Evolutionary conservation across 345 rosid species (phyloP).

Genomic region (Aurinia saxatilis): DNA sequence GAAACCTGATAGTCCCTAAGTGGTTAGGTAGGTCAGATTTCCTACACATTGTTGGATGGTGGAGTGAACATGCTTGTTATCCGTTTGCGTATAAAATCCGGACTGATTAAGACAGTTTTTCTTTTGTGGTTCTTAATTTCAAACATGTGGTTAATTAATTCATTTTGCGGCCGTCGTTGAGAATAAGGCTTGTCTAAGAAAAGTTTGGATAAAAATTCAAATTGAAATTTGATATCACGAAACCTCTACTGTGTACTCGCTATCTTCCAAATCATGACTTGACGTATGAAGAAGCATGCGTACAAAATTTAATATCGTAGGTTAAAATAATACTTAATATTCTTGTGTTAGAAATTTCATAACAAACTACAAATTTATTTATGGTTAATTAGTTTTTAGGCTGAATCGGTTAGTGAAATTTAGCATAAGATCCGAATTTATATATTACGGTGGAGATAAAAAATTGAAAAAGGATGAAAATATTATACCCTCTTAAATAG

Average conservation of each 20-base stretch:
- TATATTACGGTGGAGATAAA: too few relatives aligned
- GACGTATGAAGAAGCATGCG: not conserved
- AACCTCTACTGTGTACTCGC: not conserved
- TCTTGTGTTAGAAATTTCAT: not conserved
- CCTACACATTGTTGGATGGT: not conserved
- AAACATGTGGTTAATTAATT: slow-evolving; percentile 13
- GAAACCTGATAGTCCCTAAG: too few relatives aligned
- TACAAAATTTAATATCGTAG: not conserved
- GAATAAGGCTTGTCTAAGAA: not conserved
- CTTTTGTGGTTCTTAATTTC: not conserved
- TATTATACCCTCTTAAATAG: too few relatives aligned
- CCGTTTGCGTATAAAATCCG: not conserved
- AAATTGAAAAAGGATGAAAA: too few relatives aligned
- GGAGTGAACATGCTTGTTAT: slow-evolving; percentile 4
- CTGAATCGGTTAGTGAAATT: too few relatives aligned
- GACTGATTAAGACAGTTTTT: not conserved
- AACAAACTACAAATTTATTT: too few relatives aligned
- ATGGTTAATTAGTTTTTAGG: too few relatives aligned
- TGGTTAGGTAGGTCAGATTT: too few relatives aligned
- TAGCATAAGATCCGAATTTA: too few relatives aligned
- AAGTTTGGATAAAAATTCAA: slow-evolving; percentile 1
- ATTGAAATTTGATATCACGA: slow-evolving; percentile 14
- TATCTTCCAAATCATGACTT: slow-evolving; percentile 1
- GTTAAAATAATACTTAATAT: not conserved
- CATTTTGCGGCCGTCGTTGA: not conserved